phyloP scores from a whole-genome alignment of 768 basidiomycete species.

The Vararia minispora region DNA sequence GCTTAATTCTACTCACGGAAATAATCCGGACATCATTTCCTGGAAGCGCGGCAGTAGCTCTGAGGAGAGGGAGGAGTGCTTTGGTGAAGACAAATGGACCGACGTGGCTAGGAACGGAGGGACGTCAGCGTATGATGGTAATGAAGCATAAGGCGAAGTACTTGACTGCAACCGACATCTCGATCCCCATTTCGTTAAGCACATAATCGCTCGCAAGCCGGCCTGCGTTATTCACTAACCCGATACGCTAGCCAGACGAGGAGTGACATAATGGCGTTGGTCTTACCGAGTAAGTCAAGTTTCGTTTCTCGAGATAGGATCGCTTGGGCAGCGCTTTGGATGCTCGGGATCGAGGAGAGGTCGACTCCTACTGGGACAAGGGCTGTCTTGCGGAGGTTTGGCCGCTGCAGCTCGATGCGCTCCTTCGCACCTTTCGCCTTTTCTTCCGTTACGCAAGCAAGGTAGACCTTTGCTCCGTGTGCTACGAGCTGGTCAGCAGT shows the following conservation, averaged over 20 bases:
- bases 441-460: background rate
- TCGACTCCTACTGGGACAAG: background rate
- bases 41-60: background rate
- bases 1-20: background rate
- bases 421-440: background rate
- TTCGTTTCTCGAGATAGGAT: background rate
- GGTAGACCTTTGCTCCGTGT: slow-evolving; percentile 1
- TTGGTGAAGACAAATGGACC: slow-evolving; percentile 1
- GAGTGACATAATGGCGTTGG: background rate
- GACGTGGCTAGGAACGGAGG: background rate
- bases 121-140: background rate
- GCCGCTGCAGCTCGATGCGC: background rate
- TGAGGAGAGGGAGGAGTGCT: background rate
- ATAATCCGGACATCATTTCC: slow-evolving; percentile 3
- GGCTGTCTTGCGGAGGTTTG: background rate
- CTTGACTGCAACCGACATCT: background rate
- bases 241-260: background rate
- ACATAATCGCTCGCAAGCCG: background rate
- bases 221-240: slow-evolving; percentile 3
- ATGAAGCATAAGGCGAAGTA: background rate
- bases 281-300: background rate
- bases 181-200: background rate
- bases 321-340: background rate
- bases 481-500: background rate
- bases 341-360: background rate